Conservation (phyloP, 768 basidiomycete genomes). For the Amanita thiersii region DNA sequence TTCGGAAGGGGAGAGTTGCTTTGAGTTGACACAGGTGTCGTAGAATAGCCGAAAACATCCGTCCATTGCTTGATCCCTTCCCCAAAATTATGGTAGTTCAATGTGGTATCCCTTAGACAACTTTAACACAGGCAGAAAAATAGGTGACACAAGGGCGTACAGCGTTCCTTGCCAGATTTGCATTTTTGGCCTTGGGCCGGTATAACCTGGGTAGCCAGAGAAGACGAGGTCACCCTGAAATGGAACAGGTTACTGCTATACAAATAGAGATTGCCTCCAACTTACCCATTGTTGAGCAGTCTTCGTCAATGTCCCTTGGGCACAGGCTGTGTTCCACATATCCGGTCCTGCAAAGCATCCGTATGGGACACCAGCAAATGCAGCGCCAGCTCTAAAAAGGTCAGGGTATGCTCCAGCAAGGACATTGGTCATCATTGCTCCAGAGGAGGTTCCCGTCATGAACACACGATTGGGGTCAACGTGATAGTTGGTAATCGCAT, state of each 20-base stretch:
- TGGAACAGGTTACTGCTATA: not conserved
- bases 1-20: conserved; percentile 33
- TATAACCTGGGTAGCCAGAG: conserved; percentile 43
- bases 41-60: conserved; percentile 39
- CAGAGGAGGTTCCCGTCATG: conserved; percentile 43
- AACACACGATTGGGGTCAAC: conserved; percentile 41
- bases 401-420: conserved; percentile 47
- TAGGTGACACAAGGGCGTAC: conserved; percentile 12
- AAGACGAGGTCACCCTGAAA: conserved; percentile 34
- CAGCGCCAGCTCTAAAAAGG: conserved; percentile 39
- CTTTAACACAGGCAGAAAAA: not conserved
- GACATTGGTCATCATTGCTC: conserved; percentile 56
- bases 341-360: conserved; percentile 44
- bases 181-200: conserved; percentile 40
- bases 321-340: conserved; percentile 40
- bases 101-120: conserved; percentile 36
- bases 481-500: conserved; percentile 37
- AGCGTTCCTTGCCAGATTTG: conserved; percentile 49
- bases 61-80: conserved; percentile 52
- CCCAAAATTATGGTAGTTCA: conserved; percentile 40
- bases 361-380: conserved; percentile 45
- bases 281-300: conserved; percentile 41
- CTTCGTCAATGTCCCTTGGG: conserved; percentile 31
- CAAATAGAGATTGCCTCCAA: conserved; percentile 4
- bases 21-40: conserved; percentile 29